Percentiles rank a stretch among this genome's conserved stretches.
phyloP scores from a whole-genome alignment of 768 basidiomycete genomes.

The Collybia mongolica region DNA sequence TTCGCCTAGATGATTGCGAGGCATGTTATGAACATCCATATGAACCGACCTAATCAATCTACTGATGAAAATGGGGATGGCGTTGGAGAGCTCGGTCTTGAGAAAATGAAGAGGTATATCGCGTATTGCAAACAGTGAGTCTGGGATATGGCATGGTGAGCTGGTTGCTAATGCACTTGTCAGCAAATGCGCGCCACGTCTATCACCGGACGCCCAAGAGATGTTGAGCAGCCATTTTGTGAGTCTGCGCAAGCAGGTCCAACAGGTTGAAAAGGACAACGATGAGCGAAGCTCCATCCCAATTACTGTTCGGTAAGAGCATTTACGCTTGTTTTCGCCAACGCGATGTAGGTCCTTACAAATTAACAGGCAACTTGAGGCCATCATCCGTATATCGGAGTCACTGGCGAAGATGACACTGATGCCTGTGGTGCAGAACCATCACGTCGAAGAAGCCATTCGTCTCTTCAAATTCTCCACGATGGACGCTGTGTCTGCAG shows the following conservation, averaged over 20 bases:
- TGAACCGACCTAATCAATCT: slow-evolving; percentile 80
- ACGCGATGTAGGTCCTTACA: neutral
- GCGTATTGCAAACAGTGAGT: slow-evolving; percentile 91
- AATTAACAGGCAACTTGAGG: slow-evolving; percentile 79
- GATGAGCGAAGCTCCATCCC: slow-evolving; percentile 98
- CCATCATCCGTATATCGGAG: slow-evolving; percentile 98
- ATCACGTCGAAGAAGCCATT: slow-evolving; percentile 98
- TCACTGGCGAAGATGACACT: slow-evolving; percentile 93
- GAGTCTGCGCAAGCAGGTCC: slow-evolving; percentile 86
- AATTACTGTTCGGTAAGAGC: slow-evolving; percentile 93
- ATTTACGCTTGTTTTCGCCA: slow-evolving; percentile 7
- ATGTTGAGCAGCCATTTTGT: slow-evolving; percentile 97
- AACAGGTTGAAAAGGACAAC: slow-evolving; percentile 94
- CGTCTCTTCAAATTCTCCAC: slow-evolving; percentile 98
- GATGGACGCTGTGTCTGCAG: slow-evolving; percentile 97
- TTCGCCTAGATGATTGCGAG: slow-evolving; percentile 80
- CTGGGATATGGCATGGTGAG: neutral
- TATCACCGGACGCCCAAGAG: slow-evolving; percentile 92
- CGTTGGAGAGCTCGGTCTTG: slow-evolving; percentile 89
- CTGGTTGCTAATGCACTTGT: neutral
- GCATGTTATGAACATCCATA: slow-evolving; percentile 98
- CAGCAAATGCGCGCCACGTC: slow-evolving; percentile 94
- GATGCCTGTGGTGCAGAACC: slow-evolving; percentile 79
- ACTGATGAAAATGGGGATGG: slow-evolving; percentile 62
- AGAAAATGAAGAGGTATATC: slow-evolving; percentile 98